phyloP scores from a whole-genome alignment of 352 stramenopile species.

The Thalassiosira pacifica region DNA sequence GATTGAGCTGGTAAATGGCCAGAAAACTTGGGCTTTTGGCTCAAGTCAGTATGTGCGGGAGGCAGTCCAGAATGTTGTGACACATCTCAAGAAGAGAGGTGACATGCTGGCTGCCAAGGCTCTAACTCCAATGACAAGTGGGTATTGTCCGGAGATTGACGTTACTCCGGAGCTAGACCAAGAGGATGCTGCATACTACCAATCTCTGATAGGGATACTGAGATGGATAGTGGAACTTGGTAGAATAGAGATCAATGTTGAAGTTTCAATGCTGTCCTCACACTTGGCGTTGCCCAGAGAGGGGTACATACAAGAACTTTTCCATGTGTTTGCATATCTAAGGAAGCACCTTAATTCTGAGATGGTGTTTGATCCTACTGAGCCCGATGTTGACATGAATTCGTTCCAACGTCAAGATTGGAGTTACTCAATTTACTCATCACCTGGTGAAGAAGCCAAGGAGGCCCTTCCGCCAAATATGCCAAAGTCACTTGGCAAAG shows the following conservation, averaged over 20 bases:
- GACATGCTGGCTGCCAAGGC: neutral
- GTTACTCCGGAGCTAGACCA: constrained; percentile 33
- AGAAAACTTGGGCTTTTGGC: constrained; percentile 59
- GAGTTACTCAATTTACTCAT: too few species aligned
- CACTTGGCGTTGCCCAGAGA: constrained; percentile 58
- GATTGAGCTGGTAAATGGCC: constrained; percentile 59
- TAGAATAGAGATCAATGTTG: constrained; percentile 45
- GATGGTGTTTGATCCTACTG: constrained; percentile 14
- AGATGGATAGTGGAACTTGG: constrained; percentile 59
- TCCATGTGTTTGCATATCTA: constrained; percentile 66
- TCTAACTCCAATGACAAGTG: constrained; percentile 6
- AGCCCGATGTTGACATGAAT: too few species aligned
- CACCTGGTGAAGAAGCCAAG: neutral
- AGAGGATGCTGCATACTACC: constrained; percentile 51
- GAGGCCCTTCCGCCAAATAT: constrained; percentile 20
- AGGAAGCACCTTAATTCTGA: constrained; percentile 47
- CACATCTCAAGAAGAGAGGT: constrained; percentile 21
- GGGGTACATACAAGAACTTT: constrained; percentile 46
- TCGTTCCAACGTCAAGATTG: too few species aligned
- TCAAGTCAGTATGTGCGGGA: constrained; percentile 57
- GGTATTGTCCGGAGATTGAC: constrained; percentile 68
- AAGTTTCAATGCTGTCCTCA: constrained; percentile 66
- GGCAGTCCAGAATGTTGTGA: constrained; percentile 58
- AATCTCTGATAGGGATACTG: constrained; percentile 63
- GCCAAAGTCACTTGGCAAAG: neutral